Evolutionary conservation across 2,329 filamentous ascomycete species (phyloP).

Genomic region (Diplodia mutila): DNA sequence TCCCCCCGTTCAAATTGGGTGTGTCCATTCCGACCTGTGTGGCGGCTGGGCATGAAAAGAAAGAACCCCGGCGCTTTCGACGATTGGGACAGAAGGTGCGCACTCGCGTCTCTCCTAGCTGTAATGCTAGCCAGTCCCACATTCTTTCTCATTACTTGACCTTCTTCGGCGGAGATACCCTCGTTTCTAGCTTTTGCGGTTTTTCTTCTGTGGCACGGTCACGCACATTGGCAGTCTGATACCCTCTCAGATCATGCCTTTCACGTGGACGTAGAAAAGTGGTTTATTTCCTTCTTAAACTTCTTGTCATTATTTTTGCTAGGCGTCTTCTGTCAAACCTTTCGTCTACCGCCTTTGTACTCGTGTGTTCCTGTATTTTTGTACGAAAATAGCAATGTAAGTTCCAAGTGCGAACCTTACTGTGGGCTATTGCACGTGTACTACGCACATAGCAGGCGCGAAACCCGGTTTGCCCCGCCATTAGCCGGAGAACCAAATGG

Average conservation of each 20-base stretch:
- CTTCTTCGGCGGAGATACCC: background rate
- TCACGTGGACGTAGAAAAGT: background rate
- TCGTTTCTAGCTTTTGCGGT: background rate
- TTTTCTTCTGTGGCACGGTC: background rate
- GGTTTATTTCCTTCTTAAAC: background rate
- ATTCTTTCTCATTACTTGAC: background rate
- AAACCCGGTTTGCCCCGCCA: too few relatives aligned
- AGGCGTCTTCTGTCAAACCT: background rate
- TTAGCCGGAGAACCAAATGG: too few relatives aligned
- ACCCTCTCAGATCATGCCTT: background rate
- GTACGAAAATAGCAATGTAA: background rate
- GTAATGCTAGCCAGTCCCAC: background rate
- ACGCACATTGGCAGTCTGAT: background rate
- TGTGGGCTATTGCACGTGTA: too few relatives aligned
- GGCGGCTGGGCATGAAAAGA: background rate
- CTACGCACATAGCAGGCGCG: too few relatives aligned
- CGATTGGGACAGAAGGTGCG: background rate
- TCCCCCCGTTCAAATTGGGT: too few relatives aligned
- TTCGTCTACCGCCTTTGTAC: background rate
- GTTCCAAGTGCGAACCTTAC: too few relatives aligned
- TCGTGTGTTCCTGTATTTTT: background rate
- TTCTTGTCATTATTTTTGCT: background rate
- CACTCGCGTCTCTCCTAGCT: background rate
- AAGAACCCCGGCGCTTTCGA: background rate
- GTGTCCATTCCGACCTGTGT: too few relatives aligned